Evolutionary conservation across 108 stramenopile genomes (phyloP).

Genomic region (Aureococcus anophagefferens): DNA sequence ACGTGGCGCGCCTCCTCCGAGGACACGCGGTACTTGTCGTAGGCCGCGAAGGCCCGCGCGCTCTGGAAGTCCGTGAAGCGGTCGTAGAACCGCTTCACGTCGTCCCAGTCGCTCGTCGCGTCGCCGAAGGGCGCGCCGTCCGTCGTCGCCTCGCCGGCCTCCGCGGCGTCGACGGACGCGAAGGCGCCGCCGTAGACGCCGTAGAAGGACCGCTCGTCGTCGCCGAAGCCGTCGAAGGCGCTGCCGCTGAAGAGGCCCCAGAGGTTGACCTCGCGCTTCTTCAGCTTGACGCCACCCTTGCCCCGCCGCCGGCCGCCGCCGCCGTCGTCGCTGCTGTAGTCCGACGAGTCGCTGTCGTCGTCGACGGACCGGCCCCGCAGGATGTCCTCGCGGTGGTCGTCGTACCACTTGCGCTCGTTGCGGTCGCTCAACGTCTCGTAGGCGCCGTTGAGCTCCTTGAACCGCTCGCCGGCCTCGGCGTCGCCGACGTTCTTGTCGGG

Average conservation of each 20-base stretch:
- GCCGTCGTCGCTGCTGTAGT: constrained; percentile 17
- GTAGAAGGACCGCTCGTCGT: constrained; percentile 31
- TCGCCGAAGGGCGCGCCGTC: constrained; percentile 1
- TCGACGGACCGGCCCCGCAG: neutral
- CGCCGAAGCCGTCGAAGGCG: constrained; percentile 30
- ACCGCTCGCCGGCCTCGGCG: constrained; percentile 16
- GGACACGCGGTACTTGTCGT: constrained; percentile 34
- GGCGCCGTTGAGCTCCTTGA: constrained; percentile 27
- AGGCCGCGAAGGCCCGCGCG: constrained; percentile 24
- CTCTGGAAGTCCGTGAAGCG: constrained; percentile 28
- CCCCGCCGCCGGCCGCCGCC: neutral
- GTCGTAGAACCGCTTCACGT: constrained; percentile 23
- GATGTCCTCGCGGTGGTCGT: constrained; percentile 16
- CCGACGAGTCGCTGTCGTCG: constrained; percentile 16
- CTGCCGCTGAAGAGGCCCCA: constrained; percentile 16
- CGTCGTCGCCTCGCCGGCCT: neutral
- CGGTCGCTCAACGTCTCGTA: constrained; percentile 40
- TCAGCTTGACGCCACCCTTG: constrained; percentile 12
- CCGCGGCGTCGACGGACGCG: neutral
- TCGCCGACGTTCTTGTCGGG: constrained; percentile 41
- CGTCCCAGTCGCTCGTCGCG: constrained; percentile 2
- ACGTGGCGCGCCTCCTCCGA: constrained; percentile 29
- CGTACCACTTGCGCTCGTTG: constrained; percentile 25
- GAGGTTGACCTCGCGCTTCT: constrained; percentile 8
- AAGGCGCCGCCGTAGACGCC: constrained; percentile 14